Conservation (phyloP, 148 eudicot species). For the Pouteria glomerata region DNA sequence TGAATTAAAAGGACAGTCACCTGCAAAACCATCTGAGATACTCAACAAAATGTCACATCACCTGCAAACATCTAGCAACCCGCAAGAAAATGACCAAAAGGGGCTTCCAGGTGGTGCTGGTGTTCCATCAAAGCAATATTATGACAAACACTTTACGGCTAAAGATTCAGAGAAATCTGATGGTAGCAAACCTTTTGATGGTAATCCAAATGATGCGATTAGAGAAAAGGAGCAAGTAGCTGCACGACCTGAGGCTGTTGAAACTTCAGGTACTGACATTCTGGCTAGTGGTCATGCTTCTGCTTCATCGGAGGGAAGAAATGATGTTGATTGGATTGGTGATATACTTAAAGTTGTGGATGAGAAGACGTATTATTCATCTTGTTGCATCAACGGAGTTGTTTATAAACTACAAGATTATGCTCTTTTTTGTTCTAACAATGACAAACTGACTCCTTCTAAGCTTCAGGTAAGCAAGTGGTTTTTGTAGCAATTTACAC, state of each 20-base stretch:
- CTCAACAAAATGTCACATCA: constrained; percentile 20
- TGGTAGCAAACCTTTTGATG: constrained; percentile 15
- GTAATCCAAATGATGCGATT: constrained; percentile 9
- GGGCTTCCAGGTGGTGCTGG: constrained; percentile 25
- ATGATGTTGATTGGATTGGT: constrained; percentile 70
- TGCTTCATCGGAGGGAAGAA: constrained; percentile 38
- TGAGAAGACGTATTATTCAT: constrained; percentile 57
- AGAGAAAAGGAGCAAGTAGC: constrained; percentile 26
- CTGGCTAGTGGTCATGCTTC: constrained; percentile 22
- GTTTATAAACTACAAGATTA: constrained; percentile 55
- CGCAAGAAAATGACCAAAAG: constrained; percentile 21
- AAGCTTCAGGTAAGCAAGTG: constrained; percentile 39
- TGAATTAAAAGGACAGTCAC: constrained; percentile 21
- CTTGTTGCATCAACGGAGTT: constrained; percentile 63
- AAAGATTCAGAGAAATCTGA: constrained; percentile 18
- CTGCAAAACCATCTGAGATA: constrained; percentile 24
- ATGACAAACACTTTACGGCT: constrained; percentile 21
- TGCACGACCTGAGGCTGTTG: constrained; percentile 24
- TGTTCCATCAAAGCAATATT: constrained; percentile 22
- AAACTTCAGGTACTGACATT: constrained; percentile 20
- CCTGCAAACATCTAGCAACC: constrained; percentile 23
- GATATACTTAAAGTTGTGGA: constrained; percentile 45
- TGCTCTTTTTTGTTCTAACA: constrained; percentile 44
- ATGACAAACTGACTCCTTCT: constrained; percentile 53
- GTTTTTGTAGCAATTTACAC: neutral